These are phyloP conservation scores for Ramaria sp. DNA, from an alignment of 768 basidiomycete species.

Conservation along the genomic window DNA sequence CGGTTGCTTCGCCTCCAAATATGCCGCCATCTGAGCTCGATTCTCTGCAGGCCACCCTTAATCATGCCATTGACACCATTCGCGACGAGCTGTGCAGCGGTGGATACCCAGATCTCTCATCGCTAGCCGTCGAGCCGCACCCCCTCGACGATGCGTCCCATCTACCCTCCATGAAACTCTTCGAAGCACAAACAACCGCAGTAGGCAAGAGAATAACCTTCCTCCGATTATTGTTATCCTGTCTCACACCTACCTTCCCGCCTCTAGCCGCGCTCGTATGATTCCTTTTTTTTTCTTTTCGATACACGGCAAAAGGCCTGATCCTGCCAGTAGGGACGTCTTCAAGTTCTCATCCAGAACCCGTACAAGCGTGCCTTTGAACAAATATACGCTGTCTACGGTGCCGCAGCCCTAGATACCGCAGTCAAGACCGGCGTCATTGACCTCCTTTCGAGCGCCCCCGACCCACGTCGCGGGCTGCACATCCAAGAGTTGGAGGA, in stretches of 20 bases:
- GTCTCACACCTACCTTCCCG: background rate
- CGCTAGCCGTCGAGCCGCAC: conserved; percentile 25
- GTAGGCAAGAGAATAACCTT: conserved; percentile 22
- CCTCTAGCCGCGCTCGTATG: background rate
- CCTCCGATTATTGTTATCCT: background rate
- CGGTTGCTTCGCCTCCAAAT: background rate
- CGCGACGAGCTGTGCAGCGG: conserved; percentile 27
- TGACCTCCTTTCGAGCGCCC: conserved; percentile 11
- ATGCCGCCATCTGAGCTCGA: conserved; percentile 25
- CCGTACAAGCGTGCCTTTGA: conserved; percentile 16
- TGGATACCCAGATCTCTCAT: conserved; percentile 25
- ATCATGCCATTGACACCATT: conserved; percentile 27
- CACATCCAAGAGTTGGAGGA: conserved; percentile 11
- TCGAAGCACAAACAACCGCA: conserved; percentile 25
- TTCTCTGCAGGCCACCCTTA: conserved; percentile 29
- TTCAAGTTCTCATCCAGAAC: conserved; percentile 13
- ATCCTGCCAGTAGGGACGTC: conserved; percentile 11
- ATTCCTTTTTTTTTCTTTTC: background rate
- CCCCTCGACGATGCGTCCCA: conserved; percentile 18
- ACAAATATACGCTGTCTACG: conserved; percentile 14
- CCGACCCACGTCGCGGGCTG: conserved; percentile 6
- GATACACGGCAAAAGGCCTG: too few species aligned
- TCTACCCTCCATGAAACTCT: conserved; percentile 26
- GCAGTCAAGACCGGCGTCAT: conserved; percentile 13
- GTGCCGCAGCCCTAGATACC: conserved; percentile 12